Conservation (phyloP, 495 filamentous ascomycete species). For the Penicillium macrosclerotiorum region DNA sequence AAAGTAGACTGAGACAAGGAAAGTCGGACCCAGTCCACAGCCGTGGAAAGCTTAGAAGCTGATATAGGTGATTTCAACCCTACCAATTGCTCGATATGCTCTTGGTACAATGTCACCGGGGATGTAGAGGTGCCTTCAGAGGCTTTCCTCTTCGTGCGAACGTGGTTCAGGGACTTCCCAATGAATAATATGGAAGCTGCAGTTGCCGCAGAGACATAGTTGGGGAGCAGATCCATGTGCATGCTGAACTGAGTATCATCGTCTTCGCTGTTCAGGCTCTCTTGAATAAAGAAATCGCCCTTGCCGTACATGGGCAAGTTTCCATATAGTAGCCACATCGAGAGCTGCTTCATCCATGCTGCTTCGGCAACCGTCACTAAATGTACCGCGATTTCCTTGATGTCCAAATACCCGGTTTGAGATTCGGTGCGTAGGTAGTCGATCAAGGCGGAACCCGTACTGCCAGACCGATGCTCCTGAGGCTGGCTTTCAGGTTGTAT, state of each 20-base stretch:
- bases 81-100: slow-evolving; percentile 72
- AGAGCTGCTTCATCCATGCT: slow-evolving; percentile 86
- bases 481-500: slow-evolving; percentile 48
- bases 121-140: slow-evolving; percentile 36
- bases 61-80: slow-evolving; percentile 70
- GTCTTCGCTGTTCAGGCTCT: slow-evolving; percentile 36
- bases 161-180: slow-evolving; percentile 82
- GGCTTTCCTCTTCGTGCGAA: slow-evolving; percentile 52
- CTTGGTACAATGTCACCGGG: slow-evolving; percentile 63
- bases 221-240: slow-evolving; percentile 60
- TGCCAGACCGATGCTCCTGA: slow-evolving; percentile 23
- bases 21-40: slow-evolving; percentile 72
- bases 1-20: slow-evolving; percentile 79
- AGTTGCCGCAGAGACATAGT: slow-evolving; percentile 71
- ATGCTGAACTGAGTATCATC: slow-evolving; percentile 52
- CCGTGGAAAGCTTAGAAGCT: slow-evolving; percentile 61
- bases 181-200: slow-evolving; percentile 87
- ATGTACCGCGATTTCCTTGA: slow-evolving; percentile 69
- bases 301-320: slow-evolving; percentile 69
- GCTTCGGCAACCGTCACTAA: slow-evolving; percentile 77
- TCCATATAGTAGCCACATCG: slow-evolving; percentile 88
- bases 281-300: slow-evolving; percentile 77
- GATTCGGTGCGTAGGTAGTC: slow-evolving; percentile 68
- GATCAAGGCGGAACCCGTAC: slow-evolving; percentile 69
- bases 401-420: slow-evolving; percentile 84